Conservation (phyloP, 2,329 filamentous ascomycete species). For the Alternaria panax region DNA sequence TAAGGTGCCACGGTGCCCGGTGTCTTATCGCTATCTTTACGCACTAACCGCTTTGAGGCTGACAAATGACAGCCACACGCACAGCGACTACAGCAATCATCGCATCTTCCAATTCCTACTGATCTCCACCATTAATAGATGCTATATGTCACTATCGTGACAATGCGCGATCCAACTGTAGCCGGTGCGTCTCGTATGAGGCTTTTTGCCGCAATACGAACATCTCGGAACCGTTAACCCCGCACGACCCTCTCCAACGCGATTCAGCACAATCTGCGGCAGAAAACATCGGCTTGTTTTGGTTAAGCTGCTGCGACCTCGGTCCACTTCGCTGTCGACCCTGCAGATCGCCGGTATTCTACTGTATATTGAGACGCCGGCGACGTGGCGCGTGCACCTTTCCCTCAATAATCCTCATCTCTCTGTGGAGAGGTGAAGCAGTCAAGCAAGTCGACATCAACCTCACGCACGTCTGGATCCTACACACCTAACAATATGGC, state of each 20-base stretch:
- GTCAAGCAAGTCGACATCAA: neutral
- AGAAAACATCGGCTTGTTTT: neutral
- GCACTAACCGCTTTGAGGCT: neutral
- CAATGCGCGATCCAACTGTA: neutral
- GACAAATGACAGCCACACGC: neutral
- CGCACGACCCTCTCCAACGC: neutral
- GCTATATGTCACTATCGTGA: neutral
- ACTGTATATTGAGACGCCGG: neutral
- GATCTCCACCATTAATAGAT: neutral
- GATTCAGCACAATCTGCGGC: neutral
- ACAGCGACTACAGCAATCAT: neutral
- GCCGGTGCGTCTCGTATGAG: neutral
- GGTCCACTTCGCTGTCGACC: neutral
- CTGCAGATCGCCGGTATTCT: neutral
- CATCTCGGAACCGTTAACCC: neutral
- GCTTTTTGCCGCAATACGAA: neutral
- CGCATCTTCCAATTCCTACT: neutral
- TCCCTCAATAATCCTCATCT: neutral
- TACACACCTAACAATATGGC: neutral
- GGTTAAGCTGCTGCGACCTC: neutral
- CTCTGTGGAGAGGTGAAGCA: neutral
- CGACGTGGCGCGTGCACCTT: neutral
- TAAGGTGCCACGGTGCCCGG: too few relatives aligned
- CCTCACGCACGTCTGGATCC: neutral
- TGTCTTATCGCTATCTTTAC: neutral